Percentiles rank a stretch among this genome's conserved stretches.
phyloP scores from a whole-genome alignment of 305 asterid genomes.

The Caryopteris hybrid region DNA sequence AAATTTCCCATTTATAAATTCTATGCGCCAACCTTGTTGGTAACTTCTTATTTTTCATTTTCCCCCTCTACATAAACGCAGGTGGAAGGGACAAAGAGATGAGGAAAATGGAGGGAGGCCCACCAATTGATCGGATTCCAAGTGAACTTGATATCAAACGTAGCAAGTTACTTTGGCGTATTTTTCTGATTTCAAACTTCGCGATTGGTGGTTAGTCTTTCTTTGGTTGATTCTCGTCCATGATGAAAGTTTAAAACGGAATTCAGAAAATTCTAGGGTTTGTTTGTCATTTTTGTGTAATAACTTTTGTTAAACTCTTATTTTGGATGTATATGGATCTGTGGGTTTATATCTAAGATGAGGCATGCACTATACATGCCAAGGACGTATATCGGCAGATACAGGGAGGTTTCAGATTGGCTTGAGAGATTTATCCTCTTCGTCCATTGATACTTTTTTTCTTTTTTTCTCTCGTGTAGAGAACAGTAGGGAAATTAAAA shows the following conservation, averaged over 20 bases:
- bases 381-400: background rate
- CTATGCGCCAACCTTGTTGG: background rate
- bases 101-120: slow-evolving; percentile 28
- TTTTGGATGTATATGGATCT: background rate
- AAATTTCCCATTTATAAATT: too few species aligned
- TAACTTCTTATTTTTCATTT: background rate
- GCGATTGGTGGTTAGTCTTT: slow-evolving; percentile 56
- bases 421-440: background rate
- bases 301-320: background rate
- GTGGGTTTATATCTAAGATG: background rate
- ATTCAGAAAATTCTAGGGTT: background rate
- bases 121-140: slow-evolving; percentile 26
- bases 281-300: background rate
- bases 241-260: background rate
- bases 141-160: slow-evolving; percentile 29
- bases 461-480: too few species aligned
- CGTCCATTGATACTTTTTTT: background rate
- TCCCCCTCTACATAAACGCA: background rate
- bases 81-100: background rate
- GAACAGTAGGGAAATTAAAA: background rate
- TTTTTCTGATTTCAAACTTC: slow-evolving; percentile 55
- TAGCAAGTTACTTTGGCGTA: slow-evolving; percentile 59
- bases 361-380: background rate
- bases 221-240: background rate
- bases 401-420: background rate